Conservation (phyloP, 75 land plant species). For the Chamaecyparis obtusa region DNA sequence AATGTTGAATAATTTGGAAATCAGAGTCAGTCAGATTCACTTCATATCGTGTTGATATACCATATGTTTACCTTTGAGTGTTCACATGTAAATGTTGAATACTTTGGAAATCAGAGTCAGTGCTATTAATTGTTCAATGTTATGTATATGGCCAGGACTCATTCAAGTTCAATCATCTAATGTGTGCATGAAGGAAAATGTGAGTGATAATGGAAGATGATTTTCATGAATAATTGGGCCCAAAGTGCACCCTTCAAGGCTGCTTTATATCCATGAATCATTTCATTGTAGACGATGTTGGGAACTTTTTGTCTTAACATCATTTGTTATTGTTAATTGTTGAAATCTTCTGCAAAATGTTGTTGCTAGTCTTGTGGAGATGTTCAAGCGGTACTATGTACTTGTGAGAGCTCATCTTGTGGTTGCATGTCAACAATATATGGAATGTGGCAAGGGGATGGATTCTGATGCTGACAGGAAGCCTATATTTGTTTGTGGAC, state of each 20-base stretch:
- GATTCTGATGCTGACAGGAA: too few relatives aligned
- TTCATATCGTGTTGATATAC: neutral
- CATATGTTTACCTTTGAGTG: neutral
- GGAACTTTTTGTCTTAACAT: neutral
- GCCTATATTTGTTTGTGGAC: too few relatives aligned
- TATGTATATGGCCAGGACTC: neutral
- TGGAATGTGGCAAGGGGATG: too few relatives aligned
- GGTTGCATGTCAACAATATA: neutral
- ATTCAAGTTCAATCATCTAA: neutral
- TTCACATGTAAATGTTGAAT: neutral
- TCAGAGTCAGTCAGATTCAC: neutral
- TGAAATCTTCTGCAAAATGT: neutral
- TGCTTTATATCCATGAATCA: neutral
- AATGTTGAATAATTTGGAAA: neutral
- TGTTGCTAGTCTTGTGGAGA: neutral
- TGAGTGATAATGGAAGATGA: neutral
- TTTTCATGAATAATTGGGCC: neutral
- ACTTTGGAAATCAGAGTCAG: neutral
- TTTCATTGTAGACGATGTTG: neutral
- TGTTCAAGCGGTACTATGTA: neutral
- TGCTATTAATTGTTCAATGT: neutral
- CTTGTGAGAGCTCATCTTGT: neutral
- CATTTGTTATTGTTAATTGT: neutral
- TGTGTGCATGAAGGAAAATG: neutral
- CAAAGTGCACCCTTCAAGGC: neutral